These are phyloP conservation scores for Hypholoma fasciculare DNA, from an alignment of 768 basidiomycete genomes.

Conservation along the genomic window DNA sequence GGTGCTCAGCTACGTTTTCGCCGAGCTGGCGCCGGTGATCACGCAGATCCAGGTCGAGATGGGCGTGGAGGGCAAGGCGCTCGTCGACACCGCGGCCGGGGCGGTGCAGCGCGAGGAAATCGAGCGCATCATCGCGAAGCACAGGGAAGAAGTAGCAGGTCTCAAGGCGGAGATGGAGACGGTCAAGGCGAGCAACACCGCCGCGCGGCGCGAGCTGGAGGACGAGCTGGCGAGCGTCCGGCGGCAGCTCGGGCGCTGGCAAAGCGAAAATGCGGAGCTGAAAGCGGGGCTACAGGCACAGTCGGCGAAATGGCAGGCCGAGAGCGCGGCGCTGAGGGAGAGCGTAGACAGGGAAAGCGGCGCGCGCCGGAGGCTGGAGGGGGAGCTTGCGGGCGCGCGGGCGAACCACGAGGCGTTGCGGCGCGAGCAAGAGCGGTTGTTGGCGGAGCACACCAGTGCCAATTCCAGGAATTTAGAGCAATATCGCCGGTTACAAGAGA, in stretches of 20 bases:
- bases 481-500: too few species aligned
- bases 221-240: not conserved
- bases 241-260: not conserved
- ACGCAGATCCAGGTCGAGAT: constrained; percentile 18
- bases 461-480: too few species aligned
- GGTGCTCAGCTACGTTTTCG: constrained; percentile 30
- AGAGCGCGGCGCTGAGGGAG: too few species aligned
- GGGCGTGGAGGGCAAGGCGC: constrained; percentile 15
- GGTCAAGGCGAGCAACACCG: not conserved
- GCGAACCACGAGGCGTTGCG: too few species aligned
- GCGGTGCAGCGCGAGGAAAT: constrained; percentile 1
- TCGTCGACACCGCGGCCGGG: constrained; percentile 31
- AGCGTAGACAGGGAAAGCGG: too few species aligned
- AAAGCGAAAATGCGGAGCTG: not conserved
- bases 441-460: too few species aligned
- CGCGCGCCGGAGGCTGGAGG: too few species aligned
- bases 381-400: too few species aligned
- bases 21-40: not conserved
- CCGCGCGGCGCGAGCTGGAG: not conserved
- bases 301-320: too few species aligned
- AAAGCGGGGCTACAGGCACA: not conserved
- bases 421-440: too few species aligned
- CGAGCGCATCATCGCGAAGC: constrained; percentile 1
- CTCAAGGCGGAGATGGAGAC: not conserved
- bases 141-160: not conserved